Conservation (phyloP, 108 stramenopile species). For the Nitzschia sp. region DNA sequence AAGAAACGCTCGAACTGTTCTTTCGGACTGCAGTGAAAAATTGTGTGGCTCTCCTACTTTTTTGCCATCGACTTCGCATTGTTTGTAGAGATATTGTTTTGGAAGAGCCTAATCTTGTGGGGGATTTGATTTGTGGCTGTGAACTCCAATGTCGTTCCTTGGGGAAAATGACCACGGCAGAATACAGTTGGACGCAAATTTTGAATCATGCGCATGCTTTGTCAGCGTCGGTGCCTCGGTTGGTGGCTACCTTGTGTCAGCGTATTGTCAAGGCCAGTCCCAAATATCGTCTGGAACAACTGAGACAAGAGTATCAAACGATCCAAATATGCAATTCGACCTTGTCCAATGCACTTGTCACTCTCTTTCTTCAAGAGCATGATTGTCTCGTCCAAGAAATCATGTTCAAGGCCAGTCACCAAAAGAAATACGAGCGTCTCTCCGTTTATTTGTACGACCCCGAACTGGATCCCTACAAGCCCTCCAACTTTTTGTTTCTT, state of each 20-base stretch:
- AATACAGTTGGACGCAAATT: slow-evolving; percentile 10
- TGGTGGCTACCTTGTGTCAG: not conserved
- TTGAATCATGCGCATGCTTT: slow-evolving; percentile 11
- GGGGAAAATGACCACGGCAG: slow-evolving; percentile 11
- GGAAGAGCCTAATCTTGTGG: not conserved
- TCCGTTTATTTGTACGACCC: slow-evolving; percentile 59
- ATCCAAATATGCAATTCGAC: slow-evolving; percentile 48
- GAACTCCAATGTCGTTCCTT: slow-evolving; percentile 15
- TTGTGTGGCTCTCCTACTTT: slow-evolving; percentile 37
- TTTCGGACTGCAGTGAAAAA: slow-evolving; percentile 26
- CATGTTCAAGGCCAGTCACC: slow-evolving; percentile 32
- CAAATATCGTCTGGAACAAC: slow-evolving; percentile 36
- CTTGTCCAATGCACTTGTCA: slow-evolving; percentile 50
- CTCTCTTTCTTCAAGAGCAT: slow-evolving; percentile 35
- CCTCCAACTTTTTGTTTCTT: slow-evolving; percentile 42
- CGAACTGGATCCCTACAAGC: slow-evolving; percentile 20
- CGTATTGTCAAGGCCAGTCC: not conserved
- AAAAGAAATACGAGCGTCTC: slow-evolving; percentile 58
- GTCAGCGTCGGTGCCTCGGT: slow-evolving; percentile 5
- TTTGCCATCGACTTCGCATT: slow-evolving; percentile 36
- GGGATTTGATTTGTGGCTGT: not conserved
- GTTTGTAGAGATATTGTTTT: slow-evolving; percentile 3
- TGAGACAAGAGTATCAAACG: slow-evolving; percentile 48
- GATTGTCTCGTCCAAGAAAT: slow-evolving; percentile 34
- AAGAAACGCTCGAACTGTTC: slow-evolving; percentile 31